phyloP scores from a whole-genome alignment of 768 basidiomycete genomes.

The Trametes sanguinea region DNA sequence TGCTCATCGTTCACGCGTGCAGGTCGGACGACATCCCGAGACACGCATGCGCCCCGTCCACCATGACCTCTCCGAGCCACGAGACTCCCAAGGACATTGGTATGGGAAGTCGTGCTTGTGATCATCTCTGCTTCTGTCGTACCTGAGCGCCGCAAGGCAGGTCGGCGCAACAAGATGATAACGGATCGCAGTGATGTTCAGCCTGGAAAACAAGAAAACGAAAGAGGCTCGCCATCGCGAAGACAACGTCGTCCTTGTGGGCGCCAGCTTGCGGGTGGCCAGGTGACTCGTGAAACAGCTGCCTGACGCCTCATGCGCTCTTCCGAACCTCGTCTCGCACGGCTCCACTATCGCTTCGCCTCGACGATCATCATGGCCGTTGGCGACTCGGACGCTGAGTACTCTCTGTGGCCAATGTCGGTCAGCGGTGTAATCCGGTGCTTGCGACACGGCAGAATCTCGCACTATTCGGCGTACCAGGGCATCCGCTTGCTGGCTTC shows the following conservation, averaged over 20 bases:
- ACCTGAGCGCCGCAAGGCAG: slow-evolving; percentile 20
- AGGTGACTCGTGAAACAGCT: slow-evolving; percentile 3
- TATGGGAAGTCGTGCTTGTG: slow-evolving; percentile 8
- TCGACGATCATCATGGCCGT: neutral
- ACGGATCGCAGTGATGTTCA: neutral
- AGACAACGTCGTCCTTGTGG: neutral
- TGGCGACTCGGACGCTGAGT: too few species aligned
- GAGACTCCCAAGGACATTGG: neutral
- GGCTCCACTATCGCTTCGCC: neutral
- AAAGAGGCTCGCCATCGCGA: slow-evolving; percentile 4
- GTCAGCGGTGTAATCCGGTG: too few species aligned
- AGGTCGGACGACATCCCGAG: slow-evolving; percentile 4
- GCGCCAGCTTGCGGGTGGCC: slow-evolving; percentile 7
- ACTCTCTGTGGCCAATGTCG: too few species aligned
- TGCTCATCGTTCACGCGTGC: neutral
- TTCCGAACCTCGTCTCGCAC: neutral
- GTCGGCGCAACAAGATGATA: slow-evolving; percentile 5
- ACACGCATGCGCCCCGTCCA: slow-evolving; percentile 1
- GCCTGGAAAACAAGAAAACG: neutral
- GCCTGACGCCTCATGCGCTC: neutral
- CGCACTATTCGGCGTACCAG: too few species aligned
- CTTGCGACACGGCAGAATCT: too few species aligned
- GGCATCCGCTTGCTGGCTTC: too few species aligned
- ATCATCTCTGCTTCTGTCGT: slow-evolving; percentile 11
- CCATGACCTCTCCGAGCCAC: neutral